Evolutionary conservation across 1,284 basidiomycete species (phyloP).

Genomic region (Cryptococcus maquisensis): DNA sequence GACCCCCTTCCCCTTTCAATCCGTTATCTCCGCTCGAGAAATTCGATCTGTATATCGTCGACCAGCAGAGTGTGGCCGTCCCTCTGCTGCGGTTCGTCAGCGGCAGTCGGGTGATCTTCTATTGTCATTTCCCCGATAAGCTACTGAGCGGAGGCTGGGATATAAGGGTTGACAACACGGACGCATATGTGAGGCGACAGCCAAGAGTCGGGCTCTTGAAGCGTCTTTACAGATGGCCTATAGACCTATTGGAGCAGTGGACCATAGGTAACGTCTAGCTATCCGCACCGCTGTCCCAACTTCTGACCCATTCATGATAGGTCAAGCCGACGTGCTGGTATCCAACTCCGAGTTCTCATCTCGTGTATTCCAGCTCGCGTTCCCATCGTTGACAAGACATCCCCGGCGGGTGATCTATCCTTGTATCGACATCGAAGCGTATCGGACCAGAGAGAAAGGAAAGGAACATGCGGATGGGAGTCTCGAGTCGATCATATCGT

Average conservation of each 20-base stretch:
- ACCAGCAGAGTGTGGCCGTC: slow-evolving; percentile 88
- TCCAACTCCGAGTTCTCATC: slow-evolving; percentile 91
- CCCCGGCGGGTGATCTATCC: slow-evolving; percentile 79
- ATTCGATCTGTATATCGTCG: slow-evolving; percentile 88
- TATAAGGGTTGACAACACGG: slow-evolving; percentile 41
- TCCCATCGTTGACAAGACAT: slow-evolving; percentile 61
- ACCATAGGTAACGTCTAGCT: slow-evolving; percentile 67
- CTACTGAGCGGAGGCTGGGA: slow-evolving; percentile 57
- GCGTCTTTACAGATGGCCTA: slow-evolving; percentile 74
- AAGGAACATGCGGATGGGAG: slow-evolving; percentile 50
- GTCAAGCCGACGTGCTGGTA: slow-evolving; percentile 81
- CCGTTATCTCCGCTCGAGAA: slow-evolving; percentile 33
- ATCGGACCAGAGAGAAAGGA: slow-evolving; percentile 47
- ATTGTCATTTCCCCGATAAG: slow-evolving; percentile 97
- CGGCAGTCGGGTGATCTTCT: slow-evolving; percentile 81
- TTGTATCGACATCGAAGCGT: slow-evolving; percentile 76
- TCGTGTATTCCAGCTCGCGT: slow-evolving; percentile 69
- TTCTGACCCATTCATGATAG: slow-evolving; percentile 43
- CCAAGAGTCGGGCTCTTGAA: slow-evolving; percentile 56
- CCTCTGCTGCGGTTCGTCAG: slow-evolving; percentile 70
- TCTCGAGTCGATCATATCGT: slow-evolving; percentile 64
- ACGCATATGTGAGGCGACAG: slow-evolving; percentile 9
- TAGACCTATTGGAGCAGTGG: slow-evolving; percentile 83
- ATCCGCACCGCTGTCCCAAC: background rate
- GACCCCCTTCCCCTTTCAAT: slow-evolving; percentile 32